Evolutionary conservation across 768 basidiomycete genomes (phyloP), one percentile per base, ranked within the genome.

Genomic region (Lenzites betulinus): DNA sequence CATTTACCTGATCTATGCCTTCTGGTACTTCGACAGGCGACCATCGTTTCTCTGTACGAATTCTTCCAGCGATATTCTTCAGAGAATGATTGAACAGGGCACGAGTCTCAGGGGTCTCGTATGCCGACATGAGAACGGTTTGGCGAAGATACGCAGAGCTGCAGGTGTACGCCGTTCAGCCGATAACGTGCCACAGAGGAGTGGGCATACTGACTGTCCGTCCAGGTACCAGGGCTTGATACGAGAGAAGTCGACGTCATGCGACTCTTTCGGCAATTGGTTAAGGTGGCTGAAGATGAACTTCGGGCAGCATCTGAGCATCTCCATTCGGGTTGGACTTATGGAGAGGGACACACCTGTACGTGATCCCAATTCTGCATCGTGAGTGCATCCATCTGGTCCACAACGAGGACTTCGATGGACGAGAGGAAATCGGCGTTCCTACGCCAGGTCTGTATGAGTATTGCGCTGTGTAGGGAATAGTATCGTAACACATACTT

Each of bases 321-420:
- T 3, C 22, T 1, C 44, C 22, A 46, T 44, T 22, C n/a, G 5
- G 11, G 8, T 46, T 6, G 7, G 13, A 13, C 13, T 8, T 3
- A 4, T 15, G 23, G 26, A n/a, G 5, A 36, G 6, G 7, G 22
- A 68, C 79, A 36, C 70, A 93, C 95, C 81, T 97, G 92, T 20
- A 95, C 82, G 69, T 98, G 97, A 39, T 98, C 95, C 97, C 97
- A 99, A 68, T 99, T 99, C 76, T 98, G 97, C 97, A 98, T 98
- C 3, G 85, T 83, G 67, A 98, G 82, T 3, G 89, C 89, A 72
- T 98, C 94, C 79, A 93, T 79, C 69, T 97, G 95, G 72, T 98
- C 97, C 16, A 93, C 80, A n/a, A 98, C 76, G 22, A 94, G 75
- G 6, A 98, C 75, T 70, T 99, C 97, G 56, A 99, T 90, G 2